These are phyloP conservation scores for Purshia tridentata DNA, from an alignment of 306 rosid species.

Conservation along the genomic window DNA sequence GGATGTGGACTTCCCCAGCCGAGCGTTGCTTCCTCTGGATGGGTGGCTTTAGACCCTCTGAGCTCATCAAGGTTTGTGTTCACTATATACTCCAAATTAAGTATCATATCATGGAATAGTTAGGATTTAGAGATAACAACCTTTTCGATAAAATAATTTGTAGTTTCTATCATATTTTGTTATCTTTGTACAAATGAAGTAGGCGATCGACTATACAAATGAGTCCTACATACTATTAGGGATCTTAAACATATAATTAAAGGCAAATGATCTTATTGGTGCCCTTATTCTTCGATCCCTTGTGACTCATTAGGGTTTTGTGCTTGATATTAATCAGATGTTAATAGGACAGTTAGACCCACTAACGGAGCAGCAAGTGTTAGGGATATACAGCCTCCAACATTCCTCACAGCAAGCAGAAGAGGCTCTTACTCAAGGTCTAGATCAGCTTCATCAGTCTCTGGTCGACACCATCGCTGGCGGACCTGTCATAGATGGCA, in stretches of 20 bases:
- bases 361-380: conserved; percentile 73
- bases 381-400: conserved; percentile 59
- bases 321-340: conserved; percentile 43
- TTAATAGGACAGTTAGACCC: conserved; percentile 74
- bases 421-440: conserved; percentile 85
- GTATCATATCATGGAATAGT: no score
- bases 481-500: conserved; percentile 47
- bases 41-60: conserved; percentile 90
- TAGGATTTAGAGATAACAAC: no score
- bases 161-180: no score
- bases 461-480: conserved; percentile 67
- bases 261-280: no score
- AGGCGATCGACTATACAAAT: no score
- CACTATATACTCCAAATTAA: not conserved
- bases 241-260: no score
- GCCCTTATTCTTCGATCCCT: not conserved
- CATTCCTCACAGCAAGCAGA: conserved; percentile 76
- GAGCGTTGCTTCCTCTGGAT: conserved; percentile 96
- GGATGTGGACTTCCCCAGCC: conserved; percentile 81
- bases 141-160: no score
- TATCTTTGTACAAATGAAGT: no score
- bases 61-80: conserved; percentile 62
- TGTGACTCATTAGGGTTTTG: not conserved
- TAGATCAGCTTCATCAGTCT: conserved; percentile 81
- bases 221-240: no score